Percentiles rank a stretch among this genome's conserved stretches.
phyloP scores from a whole-genome alignment of 2,329 filamentous ascomycete genomes.

The Aspergillus japonicus region DNA sequence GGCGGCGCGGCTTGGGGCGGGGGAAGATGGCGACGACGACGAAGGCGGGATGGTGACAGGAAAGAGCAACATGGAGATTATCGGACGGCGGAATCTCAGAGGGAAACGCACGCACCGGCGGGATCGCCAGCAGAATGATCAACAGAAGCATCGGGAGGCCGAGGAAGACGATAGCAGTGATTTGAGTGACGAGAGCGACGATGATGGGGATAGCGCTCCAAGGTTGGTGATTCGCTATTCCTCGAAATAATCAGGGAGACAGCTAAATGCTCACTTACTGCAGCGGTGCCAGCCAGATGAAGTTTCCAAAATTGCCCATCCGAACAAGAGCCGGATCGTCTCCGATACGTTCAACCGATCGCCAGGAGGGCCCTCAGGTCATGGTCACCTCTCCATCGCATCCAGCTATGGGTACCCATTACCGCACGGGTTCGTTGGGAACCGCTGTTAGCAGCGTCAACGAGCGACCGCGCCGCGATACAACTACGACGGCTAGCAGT shows the following conservation, averaged over 20 bases:
- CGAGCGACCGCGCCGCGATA: constrained; percentile 58
- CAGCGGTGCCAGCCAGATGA: constrained; percentile 81
- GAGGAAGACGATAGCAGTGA: constrained; percentile 68
- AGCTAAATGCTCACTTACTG: constrained; percentile 20
- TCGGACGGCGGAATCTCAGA: constrained; percentile 46
- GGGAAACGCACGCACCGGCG: constrained; percentile 34
- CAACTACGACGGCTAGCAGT: constrained; percentile 64
- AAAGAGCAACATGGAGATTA: constrained; percentile 55
- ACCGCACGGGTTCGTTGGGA: constrained; percentile 57
- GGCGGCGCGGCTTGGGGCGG: constrained; percentile 16
- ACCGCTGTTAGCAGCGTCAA: constrained; percentile 54
- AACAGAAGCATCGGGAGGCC: constrained; percentile 54
- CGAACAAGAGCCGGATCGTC: constrained; percentile 84
- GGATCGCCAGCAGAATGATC: constrained; percentile 47
- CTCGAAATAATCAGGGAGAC: background rate
- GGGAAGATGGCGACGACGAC: constrained; percentile 58
- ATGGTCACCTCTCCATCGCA: constrained; percentile 57
- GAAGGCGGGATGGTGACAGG: constrained; percentile 65
- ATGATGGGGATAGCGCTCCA: constrained; percentile 52
- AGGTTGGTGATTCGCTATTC: constrained; percentile 26
- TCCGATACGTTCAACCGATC: constrained; percentile 62
- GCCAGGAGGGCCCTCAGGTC: constrained; percentile 48
- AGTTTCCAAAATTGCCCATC: constrained; percentile 93
- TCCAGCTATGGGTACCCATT: constrained; percentile 46
- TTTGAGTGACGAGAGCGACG: constrained; percentile 65